These are phyloP conservation scores for Akanthomyces lecanii DNA, from an alignment of 2,329 filamentous ascomycete species.

Conservation along the genomic window DNA sequence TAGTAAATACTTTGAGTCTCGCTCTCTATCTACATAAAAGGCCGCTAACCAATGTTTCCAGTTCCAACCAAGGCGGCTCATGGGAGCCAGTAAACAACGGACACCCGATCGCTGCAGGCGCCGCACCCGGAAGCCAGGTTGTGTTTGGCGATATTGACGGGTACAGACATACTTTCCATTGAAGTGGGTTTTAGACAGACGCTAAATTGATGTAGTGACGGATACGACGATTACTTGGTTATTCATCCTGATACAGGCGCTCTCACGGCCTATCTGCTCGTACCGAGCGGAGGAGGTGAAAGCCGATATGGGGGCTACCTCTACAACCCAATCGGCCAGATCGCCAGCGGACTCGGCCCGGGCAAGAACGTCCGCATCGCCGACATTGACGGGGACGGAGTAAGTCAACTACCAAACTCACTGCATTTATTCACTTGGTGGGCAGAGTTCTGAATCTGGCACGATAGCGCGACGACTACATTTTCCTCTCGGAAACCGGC, in stretches of 20 bases:
- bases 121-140: slow-evolving; percentile 15
- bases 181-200: not conserved
- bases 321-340: slow-evolving; percentile 15
- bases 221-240: slow-evolving; percentile 18
- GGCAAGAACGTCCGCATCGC: slow-evolving; percentile 21
- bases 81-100: slow-evolving; percentile 15
- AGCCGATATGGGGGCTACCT: not conserved
- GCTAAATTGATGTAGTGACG: slow-evolving; percentile 11
- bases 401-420: not conserved
- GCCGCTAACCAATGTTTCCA: not conserved
- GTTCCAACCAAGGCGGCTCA: not conserved
- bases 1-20: slow-evolving; percentile 3
- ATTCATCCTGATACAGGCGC: slow-evolving; percentile 17
- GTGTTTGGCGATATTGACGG: slow-evolving; percentile 20
- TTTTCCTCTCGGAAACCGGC: slow-evolving; percentile 17
- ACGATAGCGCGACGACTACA: slow-evolving; percentile 19
- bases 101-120: slow-evolving; percentile 16
- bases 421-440: not conserved
- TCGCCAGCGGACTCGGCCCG: slow-evolving; percentile 19
- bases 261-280: slow-evolving; percentile 8
- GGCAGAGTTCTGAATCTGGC: not conserved
- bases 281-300: not conserved
- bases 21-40: no score
- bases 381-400: slow-evolving; percentile 24
- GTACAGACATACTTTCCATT: not conserved